phyloP scores from a whole-genome alignment of 1,284 basidiomycete genomes.

The Blastosporella zonata region DNA sequence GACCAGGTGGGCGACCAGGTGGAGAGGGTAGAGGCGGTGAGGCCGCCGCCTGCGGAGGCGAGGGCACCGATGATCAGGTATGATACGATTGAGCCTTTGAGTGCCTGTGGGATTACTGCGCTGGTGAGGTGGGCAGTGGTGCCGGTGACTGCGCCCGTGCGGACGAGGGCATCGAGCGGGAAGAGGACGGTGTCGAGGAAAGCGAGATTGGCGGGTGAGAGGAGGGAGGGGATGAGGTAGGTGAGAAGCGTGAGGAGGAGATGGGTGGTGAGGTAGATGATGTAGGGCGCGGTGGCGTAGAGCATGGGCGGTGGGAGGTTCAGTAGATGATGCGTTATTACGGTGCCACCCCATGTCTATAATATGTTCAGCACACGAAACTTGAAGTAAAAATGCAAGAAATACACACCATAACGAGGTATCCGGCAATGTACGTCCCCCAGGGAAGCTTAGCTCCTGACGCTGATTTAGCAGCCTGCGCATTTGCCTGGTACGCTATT shows the following conservation, averaged over 20 bases:
- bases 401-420: constrained; percentile 40
- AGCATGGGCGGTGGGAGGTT: constrained; percentile 43
- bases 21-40: constrained; percentile 39
- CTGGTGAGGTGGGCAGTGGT: constrained; percentile 30
- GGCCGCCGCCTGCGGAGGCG: constrained; percentile 41
- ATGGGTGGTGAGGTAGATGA: constrained; percentile 45
- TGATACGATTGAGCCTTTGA: constrained; percentile 36
- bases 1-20: constrained; percentile 40
- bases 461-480: constrained; percentile 17
- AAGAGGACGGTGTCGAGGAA: constrained; percentile 42
- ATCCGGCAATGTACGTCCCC: constrained; percentile 42
- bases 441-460: constrained; percentile 29
- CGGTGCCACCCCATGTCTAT: constrained; percentile 46
- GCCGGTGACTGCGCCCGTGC: constrained; percentile 36
- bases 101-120: constrained; percentile 29
- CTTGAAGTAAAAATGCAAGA: not conserved
- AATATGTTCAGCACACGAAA: not conserved
- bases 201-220: constrained; percentile 13
- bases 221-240: constrained; percentile 32
- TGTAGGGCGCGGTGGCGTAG: constrained; percentile 40
- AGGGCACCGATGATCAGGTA: constrained; percentile 43
- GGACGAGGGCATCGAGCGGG: constrained; percentile 45
- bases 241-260: constrained; percentile 41
- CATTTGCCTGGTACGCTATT: constrained; percentile 35
- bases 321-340: constrained; percentile 40